Evolutionary conservation across 2,329 filamentous ascomycete species (phyloP).

Genomic region (Pseudogymnoascus sp.): DNA sequence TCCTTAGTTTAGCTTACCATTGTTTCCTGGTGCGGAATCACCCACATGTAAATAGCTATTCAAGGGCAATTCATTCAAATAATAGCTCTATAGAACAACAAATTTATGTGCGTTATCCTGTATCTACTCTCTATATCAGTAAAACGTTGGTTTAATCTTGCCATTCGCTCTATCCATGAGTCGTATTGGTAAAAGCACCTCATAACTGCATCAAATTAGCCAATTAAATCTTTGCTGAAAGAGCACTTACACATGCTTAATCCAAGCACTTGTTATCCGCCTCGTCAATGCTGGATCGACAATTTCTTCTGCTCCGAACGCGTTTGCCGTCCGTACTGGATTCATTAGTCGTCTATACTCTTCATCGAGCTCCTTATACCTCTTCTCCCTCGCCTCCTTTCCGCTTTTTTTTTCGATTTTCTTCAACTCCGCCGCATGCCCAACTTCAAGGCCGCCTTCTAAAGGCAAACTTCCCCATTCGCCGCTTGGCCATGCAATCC

Average conservation of each 20-base stretch:
- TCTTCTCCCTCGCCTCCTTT: slow-evolving; percentile 32
- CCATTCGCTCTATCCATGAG: slow-evolving; percentile 30
- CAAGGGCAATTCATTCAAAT: not conserved
- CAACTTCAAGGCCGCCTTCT: slow-evolving; percentile 57
- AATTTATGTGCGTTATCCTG: not conserved
- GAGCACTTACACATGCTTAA: slow-evolving; percentile 38
- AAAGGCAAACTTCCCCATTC: slow-evolving; percentile 54
- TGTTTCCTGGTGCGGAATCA: too few relatives aligned
- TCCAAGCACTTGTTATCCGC: slow-evolving; percentile 44
- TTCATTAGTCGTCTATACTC: slow-evolving; percentile 56
- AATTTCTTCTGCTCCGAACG: slow-evolving; percentile 56
- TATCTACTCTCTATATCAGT: slow-evolving; percentile 13
- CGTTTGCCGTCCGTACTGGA: slow-evolving; percentile 54
- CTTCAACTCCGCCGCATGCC: slow-evolving; percentile 50
- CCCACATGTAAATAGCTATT: not conserved
- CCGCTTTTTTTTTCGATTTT: slow-evolving; percentile 42
- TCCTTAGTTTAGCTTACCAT: too few relatives aligned
- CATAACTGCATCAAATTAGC: slow-evolving; percentile 14
- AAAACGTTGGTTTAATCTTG: slow-evolving; percentile 35
- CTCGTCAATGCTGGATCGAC: slow-evolving; percentile 53
- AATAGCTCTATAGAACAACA: not conserved
- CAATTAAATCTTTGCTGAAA: slow-evolving; percentile 30
- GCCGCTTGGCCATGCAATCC: slow-evolving; percentile 55
- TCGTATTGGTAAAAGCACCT: slow-evolving; percentile 20
- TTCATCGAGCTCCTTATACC: slow-evolving; percentile 47